phyloP scores from a whole-genome alignment of 2,329 filamentous ascomycete species.

The Cordyceps tenuipes region DNA sequence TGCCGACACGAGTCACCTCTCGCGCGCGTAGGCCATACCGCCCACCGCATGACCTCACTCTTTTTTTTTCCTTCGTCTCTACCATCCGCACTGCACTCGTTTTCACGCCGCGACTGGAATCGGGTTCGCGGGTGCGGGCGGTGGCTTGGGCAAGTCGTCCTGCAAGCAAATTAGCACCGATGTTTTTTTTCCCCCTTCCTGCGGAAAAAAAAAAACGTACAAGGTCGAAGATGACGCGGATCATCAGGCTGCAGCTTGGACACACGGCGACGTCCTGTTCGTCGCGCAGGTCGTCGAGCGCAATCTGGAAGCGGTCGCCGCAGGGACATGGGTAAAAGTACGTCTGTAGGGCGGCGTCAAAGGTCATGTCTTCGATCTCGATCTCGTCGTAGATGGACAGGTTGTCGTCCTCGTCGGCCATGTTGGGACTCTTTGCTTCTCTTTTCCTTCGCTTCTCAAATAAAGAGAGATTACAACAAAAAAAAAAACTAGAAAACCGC shows the following conservation, averaged over 20 bases:
- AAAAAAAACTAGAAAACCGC: background rate
- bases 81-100: background rate
- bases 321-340: constrained; percentile 97
- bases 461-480: background rate
- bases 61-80: background rate
- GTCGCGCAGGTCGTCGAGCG: constrained; percentile 74
- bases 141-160: constrained; percentile 38
- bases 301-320: constrained; percentile 92
- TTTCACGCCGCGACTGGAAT: constrained; percentile 34
- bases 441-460: background rate
- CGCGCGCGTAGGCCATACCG: background rate
- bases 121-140: constrained; percentile 23
- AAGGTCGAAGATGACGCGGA: constrained; percentile 83
- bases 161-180: constrained; percentile 15
- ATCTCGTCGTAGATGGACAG: constrained; percentile 90
- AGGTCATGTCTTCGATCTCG: constrained; percentile 98
- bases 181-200: too few species aligned
- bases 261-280: constrained; percentile 94
- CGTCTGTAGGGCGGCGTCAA: constrained; percentile 69
- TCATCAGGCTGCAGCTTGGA: constrained; percentile 95
- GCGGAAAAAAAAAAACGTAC: constrained; percentile 50
- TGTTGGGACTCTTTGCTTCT: constrained; percentile 23
- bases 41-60: background rate
- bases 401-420: constrained; percentile 53
- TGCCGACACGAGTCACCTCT: background rate